Conservation (phyloP, 2,329 filamentous ascomycete genomes). For the Colletotrichum sidae region DNA sequence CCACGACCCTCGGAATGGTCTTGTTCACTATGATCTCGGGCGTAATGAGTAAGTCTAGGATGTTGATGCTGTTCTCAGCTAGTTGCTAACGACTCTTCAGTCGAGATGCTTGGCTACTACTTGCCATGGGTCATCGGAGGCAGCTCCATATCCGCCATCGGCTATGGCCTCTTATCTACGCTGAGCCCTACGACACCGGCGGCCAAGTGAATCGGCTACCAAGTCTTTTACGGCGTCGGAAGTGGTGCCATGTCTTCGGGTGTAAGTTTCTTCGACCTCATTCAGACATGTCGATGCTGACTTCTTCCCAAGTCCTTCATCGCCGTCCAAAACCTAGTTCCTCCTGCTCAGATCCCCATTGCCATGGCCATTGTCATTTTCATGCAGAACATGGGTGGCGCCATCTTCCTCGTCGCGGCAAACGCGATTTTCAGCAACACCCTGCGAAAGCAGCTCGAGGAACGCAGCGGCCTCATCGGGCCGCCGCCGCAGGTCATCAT, state of each 20-base stretch:
- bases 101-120: constrained; percentile 38
- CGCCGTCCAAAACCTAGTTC: constrained; percentile 27
- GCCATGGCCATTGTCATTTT: constrained; percentile 31
- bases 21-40: constrained; percentile 42
- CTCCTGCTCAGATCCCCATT: constrained; percentile 18
- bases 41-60: constrained; percentile 38
- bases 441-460: constrained; percentile 46
- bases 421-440: constrained; percentile 44
- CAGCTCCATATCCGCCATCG: constrained; percentile 34
- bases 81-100: neutral
- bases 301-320: constrained; percentile 20
- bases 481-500: constrained; percentile 45
- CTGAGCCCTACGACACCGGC: constrained; percentile 23
- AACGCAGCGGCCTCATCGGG: constrained; percentile 1
- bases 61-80: neutral
- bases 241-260: constrained; percentile 23
- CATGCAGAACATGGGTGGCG: constrained; percentile 36
- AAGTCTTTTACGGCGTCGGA: constrained; percentile 37
- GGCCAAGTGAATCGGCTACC: constrained; percentile 38
- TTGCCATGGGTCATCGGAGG: constrained; percentile 36
- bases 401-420: constrained; percentile 36
- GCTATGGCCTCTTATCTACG: constrained; percentile 36
- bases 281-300: neutral
- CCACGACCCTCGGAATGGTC: constrained; percentile 40
- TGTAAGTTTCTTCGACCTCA: constrained; percentile 40